Evolutionary conservation across 2,329 filamentous ascomycete genomes (phyloP), one percentile per base, ranked within the genome.

Genomic region (Fusarium sp.): DNA sequence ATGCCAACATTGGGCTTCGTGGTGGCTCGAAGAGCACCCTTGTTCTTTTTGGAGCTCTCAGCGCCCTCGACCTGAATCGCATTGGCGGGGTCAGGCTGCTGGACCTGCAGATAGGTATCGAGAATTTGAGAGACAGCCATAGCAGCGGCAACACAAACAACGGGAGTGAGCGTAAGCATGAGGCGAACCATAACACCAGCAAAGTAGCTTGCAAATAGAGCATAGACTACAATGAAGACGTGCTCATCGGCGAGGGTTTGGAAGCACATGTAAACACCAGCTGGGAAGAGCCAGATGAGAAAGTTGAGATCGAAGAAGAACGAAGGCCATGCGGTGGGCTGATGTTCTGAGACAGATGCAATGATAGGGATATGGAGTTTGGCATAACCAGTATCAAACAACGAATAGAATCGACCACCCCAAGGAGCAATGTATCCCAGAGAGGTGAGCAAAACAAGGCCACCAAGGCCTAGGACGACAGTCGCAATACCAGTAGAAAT

Each of bases 331-430:
- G 96, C 96, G 36, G 96, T 99, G 54, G 96, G 96, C 82, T 99
- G 96, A 83, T 99, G 96, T 82, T 99, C 96, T 2, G 96, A 99
- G 45, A 99, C 96, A n/a, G 96, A 99, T 5, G 96, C 96, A 78
- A 99, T 99, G 77, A 99, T 99, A 64, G 96, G 96, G 77, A 99
- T 99, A 77, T 99, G 96, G 68, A 98, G 96, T 86, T 99, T 99
- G 75, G 96, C 96, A 77, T 99, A 99, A 73, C 93, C 91, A 7
- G 96, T 99, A 78, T 99, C 96, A 94, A 95, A 99, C 30, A 99
- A 89, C 21, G 96, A 99, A 84, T 99, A 99, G 87, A 99, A 99
- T 74, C 96, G 94, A 67, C 96, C 96, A 74, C 92, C 94, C 96
- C 96, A 99, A 19, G 96, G 96, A 21, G 96, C 96, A 79, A 99